A percentile compares a stretch with the other conserved stretches of the same genome.
phyloP scores from a whole-genome alignment of 2,329 filamentous ascomycete species.

The Purpureocillium takamizusanense region DNA sequence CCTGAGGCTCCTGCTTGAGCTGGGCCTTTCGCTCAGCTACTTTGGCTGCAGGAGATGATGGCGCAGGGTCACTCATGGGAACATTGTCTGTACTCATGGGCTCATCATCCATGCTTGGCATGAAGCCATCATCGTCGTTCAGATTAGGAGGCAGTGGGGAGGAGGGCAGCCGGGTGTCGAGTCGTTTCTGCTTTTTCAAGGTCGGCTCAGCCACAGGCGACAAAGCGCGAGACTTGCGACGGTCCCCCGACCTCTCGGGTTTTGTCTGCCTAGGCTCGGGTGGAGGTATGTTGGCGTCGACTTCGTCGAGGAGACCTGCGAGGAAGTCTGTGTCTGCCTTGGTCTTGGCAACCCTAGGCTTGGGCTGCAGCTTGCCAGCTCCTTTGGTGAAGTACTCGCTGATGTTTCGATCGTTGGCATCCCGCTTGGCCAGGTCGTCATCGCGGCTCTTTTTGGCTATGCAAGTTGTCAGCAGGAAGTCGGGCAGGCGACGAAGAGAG shows the following conservation, averaged over 20 bases:
- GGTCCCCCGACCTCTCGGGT: slow-evolving; percentile 62
- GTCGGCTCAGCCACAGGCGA: slow-evolving; percentile 58
- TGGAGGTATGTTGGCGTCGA: slow-evolving; percentile 63
- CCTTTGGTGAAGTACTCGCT: slow-evolving; percentile 90
- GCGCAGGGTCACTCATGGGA: slow-evolving; percentile 78
- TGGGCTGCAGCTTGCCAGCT: slow-evolving; percentile 54
- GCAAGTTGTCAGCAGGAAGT: slow-evolving; percentile 3
- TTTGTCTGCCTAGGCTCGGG: slow-evolving; percentile 47
- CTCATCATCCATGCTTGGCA: slow-evolving; percentile 55
- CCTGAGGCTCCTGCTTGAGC: slow-evolving; percentile 38
- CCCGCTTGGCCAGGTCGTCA: slow-evolving; percentile 74
- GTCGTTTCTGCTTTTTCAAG: slow-evolving; percentile 48
- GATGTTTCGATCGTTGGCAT: slow-evolving; percentile 85
- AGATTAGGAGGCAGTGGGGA: slow-evolving; percentile 27
- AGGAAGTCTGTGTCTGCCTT: slow-evolving; percentile 88
- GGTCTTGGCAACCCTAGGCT: slow-evolving; percentile 74
- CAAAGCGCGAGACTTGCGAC: slow-evolving; percentile 69
- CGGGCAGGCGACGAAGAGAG: background rate
- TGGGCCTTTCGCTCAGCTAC: slow-evolving; percentile 63
- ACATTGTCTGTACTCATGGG: slow-evolving; percentile 34
- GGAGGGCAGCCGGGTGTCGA: slow-evolving; percentile 38
- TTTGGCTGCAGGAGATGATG: slow-evolving; percentile 79
- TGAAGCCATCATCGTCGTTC: slow-evolving; percentile 49
- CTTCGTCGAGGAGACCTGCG: slow-evolving; percentile 72
- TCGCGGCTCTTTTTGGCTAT: slow-evolving; percentile 79